Percentiles rank a stretch among this genome's conserved stretches.
These are phyloP conservation scores for Paramyrothecium sp. DNA, from an alignment of 2,329 filamentous ascomycete species.

Conservation along the genomic window DNA sequence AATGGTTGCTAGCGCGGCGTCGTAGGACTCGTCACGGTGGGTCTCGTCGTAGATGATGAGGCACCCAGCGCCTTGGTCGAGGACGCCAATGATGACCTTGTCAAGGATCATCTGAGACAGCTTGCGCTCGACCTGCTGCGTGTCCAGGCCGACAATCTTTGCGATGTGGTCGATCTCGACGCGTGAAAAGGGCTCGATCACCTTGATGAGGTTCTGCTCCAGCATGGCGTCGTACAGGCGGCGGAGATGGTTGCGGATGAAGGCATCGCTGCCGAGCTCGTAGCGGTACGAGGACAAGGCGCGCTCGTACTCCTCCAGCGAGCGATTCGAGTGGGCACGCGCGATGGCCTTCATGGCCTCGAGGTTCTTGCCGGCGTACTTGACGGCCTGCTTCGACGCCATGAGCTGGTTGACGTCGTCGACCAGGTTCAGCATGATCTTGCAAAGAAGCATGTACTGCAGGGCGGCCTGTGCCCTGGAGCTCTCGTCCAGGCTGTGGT, in stretches of 20 bases:
- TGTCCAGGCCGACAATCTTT: conserved; percentile 95
- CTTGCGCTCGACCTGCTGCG: conserved; percentile 95
- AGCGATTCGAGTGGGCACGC: conserved; percentile 90
- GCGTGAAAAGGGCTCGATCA: conserved; percentile 96
- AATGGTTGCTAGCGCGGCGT: conserved; percentile 90
- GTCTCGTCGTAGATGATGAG: conserved; percentile 97
- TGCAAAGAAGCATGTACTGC: conserved; percentile 99
- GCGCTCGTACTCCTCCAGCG: conserved; percentile 94
- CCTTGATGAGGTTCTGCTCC: conserved; percentile 99
- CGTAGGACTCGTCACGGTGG: conserved; percentile 88
- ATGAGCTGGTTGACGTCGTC: conserved; percentile 96
- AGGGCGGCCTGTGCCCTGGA: conserved; percentile 91
- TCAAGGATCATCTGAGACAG: conserved; percentile 99
- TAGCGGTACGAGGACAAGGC: conserved; percentile 87
- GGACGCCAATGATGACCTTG: conserved; percentile 95
- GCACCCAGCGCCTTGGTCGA: conserved; percentile 97
- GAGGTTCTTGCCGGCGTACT: conserved; percentile 92
- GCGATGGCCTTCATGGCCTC: conserved; percentile 99
- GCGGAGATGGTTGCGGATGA: conserved; percentile 95
- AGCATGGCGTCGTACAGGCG: conserved; percentile 97
- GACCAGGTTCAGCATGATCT: conserved; percentile 97
- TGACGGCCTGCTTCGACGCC: conserved; percentile 92
- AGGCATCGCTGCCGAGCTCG: conserved; percentile 90
- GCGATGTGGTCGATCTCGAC: conserved; percentile 97
- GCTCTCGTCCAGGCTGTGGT: conserved; percentile 87